Evolutionary conservation across 164 flowering plant species (phyloP).

Genomic region (Magnolia officinalis): DNA sequence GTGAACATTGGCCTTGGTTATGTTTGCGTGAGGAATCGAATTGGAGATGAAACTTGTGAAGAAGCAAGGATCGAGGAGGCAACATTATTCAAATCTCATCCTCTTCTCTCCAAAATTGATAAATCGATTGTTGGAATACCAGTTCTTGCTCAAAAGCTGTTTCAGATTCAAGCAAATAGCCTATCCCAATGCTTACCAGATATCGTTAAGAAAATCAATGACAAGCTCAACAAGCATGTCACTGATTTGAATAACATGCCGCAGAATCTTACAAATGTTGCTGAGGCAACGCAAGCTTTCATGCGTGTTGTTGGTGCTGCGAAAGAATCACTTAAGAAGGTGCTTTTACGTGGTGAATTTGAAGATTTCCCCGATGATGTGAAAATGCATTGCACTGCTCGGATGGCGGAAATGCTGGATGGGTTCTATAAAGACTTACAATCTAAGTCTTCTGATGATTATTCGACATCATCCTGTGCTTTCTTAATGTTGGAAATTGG

Average conservation of each 20-base stretch:
- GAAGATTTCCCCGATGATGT: too few species aligned
- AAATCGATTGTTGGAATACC: slow-evolving; percentile 29
- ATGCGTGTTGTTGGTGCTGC: slow-evolving; percentile 29
- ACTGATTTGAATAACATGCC: slow-evolving; percentile 29
- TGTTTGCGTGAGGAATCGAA: too few species aligned
- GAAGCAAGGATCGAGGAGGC: too few species aligned
- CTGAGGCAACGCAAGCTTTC: slow-evolving; percentile 32
- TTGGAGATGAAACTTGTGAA: too few species aligned
- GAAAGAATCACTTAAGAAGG: too few species aligned
- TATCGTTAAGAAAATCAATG: slow-evolving; percentile 26
- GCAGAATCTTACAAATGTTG: slow-evolving; percentile 10
- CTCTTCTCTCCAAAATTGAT: slow-evolving; percentile 22
- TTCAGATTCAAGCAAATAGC: slow-evolving; percentile 29
- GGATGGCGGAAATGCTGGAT: too few species aligned
- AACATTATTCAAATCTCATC: slow-evolving; percentile 21
- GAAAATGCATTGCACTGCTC: too few species aligned
- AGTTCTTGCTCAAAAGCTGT: slow-evolving; percentile 28
- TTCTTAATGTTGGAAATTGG: slow-evolving; percentile 28
- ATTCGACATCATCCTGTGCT: too few species aligned
- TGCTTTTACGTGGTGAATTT: too few species aligned
- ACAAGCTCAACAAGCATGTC: slow-evolving; percentile 18
- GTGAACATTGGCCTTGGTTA: too few species aligned
- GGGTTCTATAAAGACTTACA: too few species aligned
- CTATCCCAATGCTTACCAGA: slow-evolving; percentile 28
- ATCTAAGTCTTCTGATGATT: too few species aligned